Evolutionary conservation across 1,139 yeast genomes (phyloP).

Genomic region (Geotrichum citri-aurantii): DNA sequence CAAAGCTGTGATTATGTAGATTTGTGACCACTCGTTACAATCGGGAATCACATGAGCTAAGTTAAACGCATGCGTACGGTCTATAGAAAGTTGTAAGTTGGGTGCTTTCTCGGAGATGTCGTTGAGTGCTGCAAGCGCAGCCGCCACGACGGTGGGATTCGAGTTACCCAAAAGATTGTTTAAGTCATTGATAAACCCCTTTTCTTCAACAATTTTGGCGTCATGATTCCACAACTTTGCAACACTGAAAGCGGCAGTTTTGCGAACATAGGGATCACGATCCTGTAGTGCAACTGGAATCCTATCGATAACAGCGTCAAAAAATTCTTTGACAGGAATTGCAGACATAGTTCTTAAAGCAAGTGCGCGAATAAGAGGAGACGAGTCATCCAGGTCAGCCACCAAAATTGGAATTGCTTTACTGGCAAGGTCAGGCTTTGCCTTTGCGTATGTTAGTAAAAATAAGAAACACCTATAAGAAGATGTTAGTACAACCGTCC

Average conservation of each 20-base stretch:
- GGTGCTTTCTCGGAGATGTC: constrained; percentile 57
- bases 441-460: constrained; percentile 54
- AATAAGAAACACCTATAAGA: constrained; percentile 40
- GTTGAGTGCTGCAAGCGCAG: constrained; percentile 64
- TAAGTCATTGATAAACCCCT: constrained; percentile 48
- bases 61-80: constrained; percentile 49
- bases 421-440: constrained; percentile 51
- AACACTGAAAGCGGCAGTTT: constrained; percentile 63
- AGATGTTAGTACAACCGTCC: neutral
- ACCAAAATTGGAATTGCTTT: constrained; percentile 54
- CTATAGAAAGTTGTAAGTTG: constrained; percentile 49
- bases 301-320: constrained; percentile 42
- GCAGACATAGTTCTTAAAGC: constrained; percentile 63
- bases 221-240: constrained; percentile 62
- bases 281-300: constrained; percentile 43
- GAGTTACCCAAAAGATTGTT: constrained; percentile 53
- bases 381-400: constrained; percentile 45
- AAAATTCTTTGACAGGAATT: constrained; percentile 50
- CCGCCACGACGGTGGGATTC: constrained; percentile 59
- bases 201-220: constrained; percentile 43
- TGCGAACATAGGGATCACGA: constrained; percentile 56
- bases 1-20: constrained; percentile 61
- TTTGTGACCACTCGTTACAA: constrained; percentile 78
- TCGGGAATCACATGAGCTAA: constrained; percentile 47
- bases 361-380: constrained; percentile 45